Base-by-base conservation (phyloP, 257 asterid genomes). In the Linderniella brevidens region DNA sequence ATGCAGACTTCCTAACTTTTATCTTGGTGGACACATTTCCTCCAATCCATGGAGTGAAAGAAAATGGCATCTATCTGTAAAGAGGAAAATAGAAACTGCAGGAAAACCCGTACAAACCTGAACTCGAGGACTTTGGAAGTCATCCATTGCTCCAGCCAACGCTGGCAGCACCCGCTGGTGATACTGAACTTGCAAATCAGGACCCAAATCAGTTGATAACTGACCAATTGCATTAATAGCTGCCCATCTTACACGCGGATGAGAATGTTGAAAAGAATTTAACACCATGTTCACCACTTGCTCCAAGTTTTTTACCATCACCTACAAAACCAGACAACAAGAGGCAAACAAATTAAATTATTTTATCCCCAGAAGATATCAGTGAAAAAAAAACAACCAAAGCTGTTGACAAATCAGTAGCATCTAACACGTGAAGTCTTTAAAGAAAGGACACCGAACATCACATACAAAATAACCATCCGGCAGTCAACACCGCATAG, bases 151-250 rank as follows among this genome's bases (percentile, higher is more conserved):
- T 16, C 74, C 62, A 37, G 86, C 93, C 35, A 90, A 73, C 32
- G 99, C 81, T 3, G 92, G 95, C 71, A 90, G 58, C 58, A 79
- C 86, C 12, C 54, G 71, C 41, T 69, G 85, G 64, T 90, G 99
- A 65, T 75, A 81, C 58, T 79, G 86, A 54, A 71, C 75, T 73
- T 85, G 99, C 71, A 90, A 68, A 56, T 90, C 99, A 36, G 99
- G 99, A 41, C 99, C 99, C 72, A 90, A 73, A 63, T 85, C 99
- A 46, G 99, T 90, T 45, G 99, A 90, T 14, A 90, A 65, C 70
- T 90, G 99, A 55, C 99, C 99, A 59, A 90, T 73, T 39, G 99
- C 99, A 73, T 90, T 90, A 46, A 90, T 85, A 41, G 99, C 99
- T 14, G 96, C 94, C 99, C 96, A 90, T 51, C 94, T 73, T 56